A percentile compares a stretch with the other conserved stretches of the same genome.
These are phyloP conservation scores for Suillus weaverae DNA, from an alignment of 768 basidiomycete genomes.

Conservation along the genomic window DNA sequence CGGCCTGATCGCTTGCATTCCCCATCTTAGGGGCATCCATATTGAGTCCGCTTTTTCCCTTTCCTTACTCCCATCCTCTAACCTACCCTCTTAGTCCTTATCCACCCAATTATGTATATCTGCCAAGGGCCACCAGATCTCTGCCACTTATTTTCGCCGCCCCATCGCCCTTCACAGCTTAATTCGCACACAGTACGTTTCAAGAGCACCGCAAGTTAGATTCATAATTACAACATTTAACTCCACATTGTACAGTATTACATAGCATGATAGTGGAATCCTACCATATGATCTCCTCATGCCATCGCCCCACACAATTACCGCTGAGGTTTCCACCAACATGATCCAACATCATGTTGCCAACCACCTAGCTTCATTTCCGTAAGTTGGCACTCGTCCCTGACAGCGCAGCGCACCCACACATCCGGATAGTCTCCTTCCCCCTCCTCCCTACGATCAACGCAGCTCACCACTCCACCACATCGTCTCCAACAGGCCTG, in stretches of 20 bases:
- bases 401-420: background rate
- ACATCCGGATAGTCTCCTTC: too few relatives aligned
- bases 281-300: constrained; percentile 3
- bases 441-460: background rate
- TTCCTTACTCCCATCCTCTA: too few relatives aligned
- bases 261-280: constrained; percentile 9
- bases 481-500: constrained; percentile 23
- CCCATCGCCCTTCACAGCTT: background rate
- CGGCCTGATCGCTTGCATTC: constrained; percentile 5
- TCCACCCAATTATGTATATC: background rate
- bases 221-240: constrained; percentile 1
- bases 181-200: constrained; percentile 5
- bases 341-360: background rate
- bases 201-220: background rate
- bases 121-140: background rate
- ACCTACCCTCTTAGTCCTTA: too few relatives aligned
- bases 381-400: constrained; percentile 28
- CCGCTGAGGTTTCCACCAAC: background rate
- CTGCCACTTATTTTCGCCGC: constrained; percentile 3
- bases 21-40: background rate
- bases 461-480: constrained; percentile 43
- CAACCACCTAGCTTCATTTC: constrained; percentile 31
- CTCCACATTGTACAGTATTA: constrained; percentile 7
- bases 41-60: too few relatives aligned
- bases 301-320: constrained; percentile 2